These are phyloP conservation scores for Stropharia rugosoannulata DNA, from an alignment of 768 basidiomycete species.

Conservation along the genomic window DNA sequence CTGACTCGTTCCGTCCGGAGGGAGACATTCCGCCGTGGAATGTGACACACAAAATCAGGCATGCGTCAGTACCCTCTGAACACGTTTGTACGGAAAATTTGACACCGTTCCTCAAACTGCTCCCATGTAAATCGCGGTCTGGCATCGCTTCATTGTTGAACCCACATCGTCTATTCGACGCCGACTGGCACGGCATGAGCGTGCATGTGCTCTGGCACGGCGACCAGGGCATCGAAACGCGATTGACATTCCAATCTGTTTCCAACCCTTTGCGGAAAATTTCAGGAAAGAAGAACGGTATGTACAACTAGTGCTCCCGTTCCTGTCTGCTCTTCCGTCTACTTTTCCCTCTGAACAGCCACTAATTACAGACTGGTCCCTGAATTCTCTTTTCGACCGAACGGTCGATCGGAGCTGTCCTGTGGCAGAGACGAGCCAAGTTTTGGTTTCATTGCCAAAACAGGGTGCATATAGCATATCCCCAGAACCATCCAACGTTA, in stretches of 20 bases:
- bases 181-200: conserved; percentile 89
- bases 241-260: conserved; percentile 73
- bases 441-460: conserved; percentile 48
- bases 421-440: conserved; percentile 58
- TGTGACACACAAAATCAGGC: conserved; percentile 56
- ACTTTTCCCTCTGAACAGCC: not conserved
- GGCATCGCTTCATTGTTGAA: conserved; percentile 84
- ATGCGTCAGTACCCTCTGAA: conserved; percentile 79
- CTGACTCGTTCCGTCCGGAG: conserved; percentile 30
- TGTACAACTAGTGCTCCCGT: conserved; percentile 1
- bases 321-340: conserved; percentile 7
- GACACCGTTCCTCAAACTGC: conserved; percentile 91
- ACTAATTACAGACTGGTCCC: conserved; percentile 65
- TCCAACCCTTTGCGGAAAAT: conserved; percentile 70
- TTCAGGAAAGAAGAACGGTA: conserved; percentile 55
- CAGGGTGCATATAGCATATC: conserved; percentile 41
- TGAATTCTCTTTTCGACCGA: conserved; percentile 66
- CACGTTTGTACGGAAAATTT: conserved; percentile 97
- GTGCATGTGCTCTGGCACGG: conserved; percentile 71
- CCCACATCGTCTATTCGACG: conserved; percentile 83
- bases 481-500: conserved; percentile 47
- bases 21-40: conserved; percentile 30
- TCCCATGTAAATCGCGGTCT: conserved; percentile 89
- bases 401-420: conserved; percentile 65
- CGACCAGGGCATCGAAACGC: conserved; percentile 58